Conservation (phyloP, 1,284 basidiomycete genomes). For the Mycena citricolor region DNA sequence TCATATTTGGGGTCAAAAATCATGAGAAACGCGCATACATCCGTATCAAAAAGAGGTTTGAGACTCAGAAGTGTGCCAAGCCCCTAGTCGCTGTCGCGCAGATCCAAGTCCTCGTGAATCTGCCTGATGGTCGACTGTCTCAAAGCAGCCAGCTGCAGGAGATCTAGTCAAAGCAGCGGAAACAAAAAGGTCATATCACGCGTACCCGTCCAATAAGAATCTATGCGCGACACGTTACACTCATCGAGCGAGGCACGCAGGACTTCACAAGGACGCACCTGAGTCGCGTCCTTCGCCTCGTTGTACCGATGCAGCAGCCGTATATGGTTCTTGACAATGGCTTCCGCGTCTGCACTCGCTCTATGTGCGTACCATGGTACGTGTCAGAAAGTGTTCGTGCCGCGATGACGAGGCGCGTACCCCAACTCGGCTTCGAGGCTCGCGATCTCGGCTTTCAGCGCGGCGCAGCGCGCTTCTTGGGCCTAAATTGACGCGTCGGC, state of each 20-base stretch:
- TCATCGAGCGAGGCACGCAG: background rate
- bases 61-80: no score
- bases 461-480: conserved; percentile 50
- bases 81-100: conserved; percentile 43
- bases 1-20: no score
- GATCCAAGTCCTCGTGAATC: conserved; percentile 64
- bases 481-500: no score
- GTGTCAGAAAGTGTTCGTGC: background rate
- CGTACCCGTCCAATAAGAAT: conserved; percentile 57
- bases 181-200: conserved; percentile 18
- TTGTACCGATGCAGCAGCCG: conserved; percentile 73
- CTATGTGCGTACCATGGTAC: conserved; percentile 32
- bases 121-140: conserved; percentile 64
- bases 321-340: conserved; percentile 68
- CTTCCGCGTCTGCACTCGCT: conserved; percentile 53
- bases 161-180: conserved; percentile 10
- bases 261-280: conserved; percentile 41
- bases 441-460: conserved; percentile 53
- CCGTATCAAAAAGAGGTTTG: no score
- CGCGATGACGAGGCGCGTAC: conserved; percentile 34
- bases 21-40: no score
- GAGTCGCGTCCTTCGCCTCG: conserved; percentile 77
- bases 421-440: conserved; percentile 53
- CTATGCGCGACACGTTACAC: conserved; percentile 31
- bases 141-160: conserved; percentile 56